These are phyloP conservation scores for Diaporthe destruens DNA, from an alignment of 2,329 filamentous ascomycete genomes.

Conservation along the genomic window DNA sequence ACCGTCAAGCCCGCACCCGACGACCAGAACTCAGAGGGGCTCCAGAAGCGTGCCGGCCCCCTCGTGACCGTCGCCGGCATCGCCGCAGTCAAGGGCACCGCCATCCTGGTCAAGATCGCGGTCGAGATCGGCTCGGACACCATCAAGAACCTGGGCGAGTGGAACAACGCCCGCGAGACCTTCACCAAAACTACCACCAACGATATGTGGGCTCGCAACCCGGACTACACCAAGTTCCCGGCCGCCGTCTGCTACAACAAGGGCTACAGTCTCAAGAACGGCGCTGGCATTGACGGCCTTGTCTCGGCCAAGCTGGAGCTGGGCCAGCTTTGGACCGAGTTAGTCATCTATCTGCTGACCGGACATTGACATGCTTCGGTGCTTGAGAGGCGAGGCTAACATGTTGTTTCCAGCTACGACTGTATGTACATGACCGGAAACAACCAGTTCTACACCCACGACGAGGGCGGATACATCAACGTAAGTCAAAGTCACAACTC, in stretches of 20 bases:
- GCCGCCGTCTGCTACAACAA: constrained; percentile 44
- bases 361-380: neutral
- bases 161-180: constrained; percentile 40
- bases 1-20: constrained; percentile 34
- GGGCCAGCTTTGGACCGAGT: constrained; percentile 41
- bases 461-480: constrained; percentile 43
- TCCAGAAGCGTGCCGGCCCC: constrained; percentile 35
- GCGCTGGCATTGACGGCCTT: constrained; percentile 30
- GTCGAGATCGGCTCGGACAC: constrained; percentile 35
- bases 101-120: constrained; percentile 35
- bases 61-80: constrained; percentile 45
- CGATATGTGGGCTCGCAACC: constrained; percentile 44
- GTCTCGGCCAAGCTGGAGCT: constrained; percentile 38
- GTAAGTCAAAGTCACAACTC: neutral
- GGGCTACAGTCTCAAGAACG: constrained; percentile 40
- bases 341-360: neutral
- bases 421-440: constrained; percentile 42
- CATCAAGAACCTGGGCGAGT: constrained; percentile 40
- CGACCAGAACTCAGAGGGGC: constrained; percentile 19
- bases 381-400: neutral
- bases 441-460: constrained; percentile 40
- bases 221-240: constrained; percentile 37
- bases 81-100: constrained; percentile 26
- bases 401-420: constrained; percentile 36
- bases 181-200: constrained; percentile 43